Evolutionary conservation across 2,329 filamentous ascomycete species (phyloP), one percentile per base, ranked within the genome.

Genomic region (Fusarium chlamydosporum): DNA sequence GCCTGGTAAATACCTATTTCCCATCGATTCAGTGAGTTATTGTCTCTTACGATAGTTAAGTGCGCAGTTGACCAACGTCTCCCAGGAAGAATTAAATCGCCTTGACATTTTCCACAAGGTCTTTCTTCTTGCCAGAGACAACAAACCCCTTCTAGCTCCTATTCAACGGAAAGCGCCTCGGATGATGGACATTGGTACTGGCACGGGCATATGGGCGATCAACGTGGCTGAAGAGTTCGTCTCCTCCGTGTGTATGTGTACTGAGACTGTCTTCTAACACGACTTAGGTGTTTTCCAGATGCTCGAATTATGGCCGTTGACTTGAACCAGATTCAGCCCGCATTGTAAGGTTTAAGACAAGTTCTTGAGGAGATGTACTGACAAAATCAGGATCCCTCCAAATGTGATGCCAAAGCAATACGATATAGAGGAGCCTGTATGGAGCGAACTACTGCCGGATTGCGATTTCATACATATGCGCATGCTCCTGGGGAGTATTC

Each of bases 181-280:
- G 51, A 83, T 91, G 47, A 76, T 91, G 41, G 89, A 91, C 74
- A 76, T 97, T 55, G 95, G 94, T 41, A 94, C 91, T 67, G 95
- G 94, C 20, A 97, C 93, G 1, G 94, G 93, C 38, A 95, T 97
- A 65, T 98, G 95, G 95, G 88, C 91, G 40, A 92, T 96, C 72
- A 91, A 95, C 71, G 91, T 97, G 80, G 91, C 92, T 67, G 89
- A 80, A 68, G 67, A 92, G 86, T 93, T 82, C 81, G 88, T 78
- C 31, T 27, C 9, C 8, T 27, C 43, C 37, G 1, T 38, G 15
- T n/a, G 15, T n/a, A 15, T 2, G 7, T 20, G 16, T 12, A 12
- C 6, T 31, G 13, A 9, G 33, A 6, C 48, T 33, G 61, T 35
- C 13, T 34, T 31, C 65, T 62, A 10, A 61, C 56, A 38, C 20